Base-by-base conservation (phyloP, 306 rosid genomes). In the Cicer arietinum region DNA sequence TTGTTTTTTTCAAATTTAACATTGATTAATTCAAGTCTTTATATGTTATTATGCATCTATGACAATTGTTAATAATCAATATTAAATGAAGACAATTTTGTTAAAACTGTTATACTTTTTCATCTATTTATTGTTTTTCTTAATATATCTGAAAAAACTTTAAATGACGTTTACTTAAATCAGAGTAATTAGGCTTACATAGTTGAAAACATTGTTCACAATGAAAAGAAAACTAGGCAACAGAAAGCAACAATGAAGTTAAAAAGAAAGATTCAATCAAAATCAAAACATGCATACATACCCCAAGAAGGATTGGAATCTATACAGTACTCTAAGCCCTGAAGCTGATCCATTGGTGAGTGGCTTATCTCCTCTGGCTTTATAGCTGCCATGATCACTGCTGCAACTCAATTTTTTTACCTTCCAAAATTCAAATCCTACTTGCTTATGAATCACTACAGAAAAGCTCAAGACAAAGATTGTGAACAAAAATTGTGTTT, bases 231-330 rank as follows among this genome's bases (percentile, higher is more conserved):
- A 59, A 48, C 3, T 25, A 14, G 6, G 18, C 7, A 67, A 66
- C 18, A 35, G 43, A 65, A 52, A 8, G 46, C 5, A 69, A 65
- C 13, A 71, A 41, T 43, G 64, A 45, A 62, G 67, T 47, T 52
- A 39, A 42, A 82, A 57, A 50, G 43, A 80, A 86, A 68, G 63
- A 16, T 10, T 35, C 13, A 80, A 80, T 48, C 60, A 52, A 35
- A n/a, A 18, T 16, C 25, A 22, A 42, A 8, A 10, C 37, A 35
- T 54, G 40, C 13, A 57, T 6, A 10, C 89, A 69, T 89, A 95
- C 97, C 99, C 98, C 96, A 95, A 71, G 98, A 82, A 75, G 99
- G 99, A 82, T 92, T 95, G 70, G 99, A 92, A 80, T 95, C 98
- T 70, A 95, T 95, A 76, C 99, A 88, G 70, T 94, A 95, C 89